These are phyloP conservation scores for Lachnellula occidentalis DNA, from an alignment of 2,329 filamentous ascomycete genomes.

Conservation along the genomic window DNA sequence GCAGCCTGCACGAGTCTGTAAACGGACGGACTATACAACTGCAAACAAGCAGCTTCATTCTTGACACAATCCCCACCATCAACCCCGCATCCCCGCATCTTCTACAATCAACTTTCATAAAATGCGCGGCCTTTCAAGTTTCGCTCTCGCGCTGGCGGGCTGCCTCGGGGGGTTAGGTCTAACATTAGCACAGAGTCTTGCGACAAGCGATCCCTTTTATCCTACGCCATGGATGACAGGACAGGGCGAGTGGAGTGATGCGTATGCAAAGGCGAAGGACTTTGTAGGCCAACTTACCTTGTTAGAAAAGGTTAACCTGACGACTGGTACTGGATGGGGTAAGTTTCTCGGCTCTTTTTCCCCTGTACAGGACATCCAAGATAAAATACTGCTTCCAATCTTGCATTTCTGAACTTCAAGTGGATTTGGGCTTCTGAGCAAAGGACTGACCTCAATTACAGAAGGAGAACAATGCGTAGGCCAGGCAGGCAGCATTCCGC, in stretches of 20 bases:
- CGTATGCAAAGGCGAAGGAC: constrained; percentile 63
- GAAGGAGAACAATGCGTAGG: constrained; percentile 29
- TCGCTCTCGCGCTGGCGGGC: not conserved
- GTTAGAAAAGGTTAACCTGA: constrained; percentile 87
- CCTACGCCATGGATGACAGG: constrained; percentile 28
- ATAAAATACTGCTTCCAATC: not conserved
- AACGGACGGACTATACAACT: no score
- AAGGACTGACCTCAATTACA: not conserved
- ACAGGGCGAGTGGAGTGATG: constrained; percentile 54
- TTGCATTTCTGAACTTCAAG: no score
- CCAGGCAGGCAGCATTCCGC: constrained; percentile 25
- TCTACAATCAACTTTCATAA: not conserved
- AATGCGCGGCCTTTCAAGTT: not conserved
- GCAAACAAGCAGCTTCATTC: no score
- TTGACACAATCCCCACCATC: not conserved
- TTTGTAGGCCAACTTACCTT: constrained; percentile 71
- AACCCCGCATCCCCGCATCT: not conserved
- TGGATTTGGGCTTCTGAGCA: constrained; percentile 1
- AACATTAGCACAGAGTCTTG: not conserved
- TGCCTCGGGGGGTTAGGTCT: not conserved
- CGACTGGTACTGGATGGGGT: constrained; percentile 60
- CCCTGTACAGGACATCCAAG: not conserved
- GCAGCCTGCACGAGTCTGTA: no score
- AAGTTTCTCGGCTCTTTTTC: constrained; percentile 1
- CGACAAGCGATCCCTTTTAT: constrained; percentile 21